phyloP scores from a whole-genome alignment of 495 filamentous ascomycete species.

The Daldinia loculata region DNA sequence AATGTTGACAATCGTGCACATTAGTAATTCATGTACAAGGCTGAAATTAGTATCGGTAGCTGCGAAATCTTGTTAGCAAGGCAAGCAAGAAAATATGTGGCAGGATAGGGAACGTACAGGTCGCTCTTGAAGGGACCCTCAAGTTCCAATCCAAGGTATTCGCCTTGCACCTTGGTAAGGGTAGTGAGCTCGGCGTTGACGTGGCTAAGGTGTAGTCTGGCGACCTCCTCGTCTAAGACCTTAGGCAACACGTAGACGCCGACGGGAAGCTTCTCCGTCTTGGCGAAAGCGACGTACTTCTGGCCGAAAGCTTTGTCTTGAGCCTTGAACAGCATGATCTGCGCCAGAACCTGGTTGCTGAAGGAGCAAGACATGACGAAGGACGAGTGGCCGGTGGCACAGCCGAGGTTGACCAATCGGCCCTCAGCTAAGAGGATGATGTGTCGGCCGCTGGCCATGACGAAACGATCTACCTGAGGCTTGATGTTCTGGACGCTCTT shows the following conservation, averaged over 20 bases:
- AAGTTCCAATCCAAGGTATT: constrained; percentile 85
- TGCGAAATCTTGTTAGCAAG: constrained; percentile 49
- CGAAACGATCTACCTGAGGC: constrained; percentile 98
- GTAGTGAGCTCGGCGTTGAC: constrained; percentile 93
- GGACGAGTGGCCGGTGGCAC: constrained; percentile 98
- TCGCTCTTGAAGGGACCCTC: constrained; percentile 97
- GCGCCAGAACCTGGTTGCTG: constrained; percentile 99
- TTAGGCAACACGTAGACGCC: constrained; percentile 98
- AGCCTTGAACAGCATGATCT: constrained; percentile 97
- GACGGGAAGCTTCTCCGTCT: constrained; percentile 82
- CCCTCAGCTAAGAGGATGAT: constrained; percentile 98
- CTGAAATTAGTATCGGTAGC: constrained; percentile 66
- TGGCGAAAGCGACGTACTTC: constrained; percentile 97
- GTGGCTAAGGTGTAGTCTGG: constrained; percentile 89
- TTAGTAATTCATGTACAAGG: constrained; percentile 43
- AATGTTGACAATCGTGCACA: constrained; percentile 23
- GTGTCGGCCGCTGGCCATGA: constrained; percentile 92
- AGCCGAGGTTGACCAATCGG: constrained; percentile 98
- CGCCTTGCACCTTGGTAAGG: constrained; percentile 84
- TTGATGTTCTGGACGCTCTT: constrained; percentile 97
- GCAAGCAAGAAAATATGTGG: not conserved
- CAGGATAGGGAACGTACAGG: constrained; percentile 55
- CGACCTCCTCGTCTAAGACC: constrained; percentile 98
- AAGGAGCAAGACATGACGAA: constrained; percentile 99
- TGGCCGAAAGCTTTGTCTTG: constrained; percentile 84